Evolutionary conservation across 106 monocot genomes (phyloP).

Genomic region (Dendrobium huoshanense): DNA sequence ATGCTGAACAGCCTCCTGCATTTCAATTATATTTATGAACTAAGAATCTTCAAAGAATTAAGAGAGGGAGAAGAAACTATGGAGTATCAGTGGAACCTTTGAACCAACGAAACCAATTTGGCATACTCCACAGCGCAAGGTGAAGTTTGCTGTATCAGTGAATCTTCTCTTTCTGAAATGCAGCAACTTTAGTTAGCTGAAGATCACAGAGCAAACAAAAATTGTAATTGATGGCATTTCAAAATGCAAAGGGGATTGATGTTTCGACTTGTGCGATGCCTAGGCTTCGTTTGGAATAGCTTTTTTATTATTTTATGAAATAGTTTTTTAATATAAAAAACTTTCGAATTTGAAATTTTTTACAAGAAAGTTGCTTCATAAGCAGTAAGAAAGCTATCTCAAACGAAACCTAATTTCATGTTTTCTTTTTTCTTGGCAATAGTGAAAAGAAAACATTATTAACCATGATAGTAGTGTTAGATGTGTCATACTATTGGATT

Average conservation of each 20-base stretch:
- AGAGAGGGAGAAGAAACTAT: neutral
- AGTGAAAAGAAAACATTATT: neutral
- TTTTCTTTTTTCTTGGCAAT: neutral
- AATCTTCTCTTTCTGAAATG: constrained; percentile 66
- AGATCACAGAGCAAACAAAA: neutral
- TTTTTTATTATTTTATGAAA: too few species aligned
- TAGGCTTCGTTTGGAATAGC: too few species aligned
- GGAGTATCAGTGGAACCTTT: constrained; percentile 32
- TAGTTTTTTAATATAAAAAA: too few species aligned
- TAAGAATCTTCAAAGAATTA: neutral
- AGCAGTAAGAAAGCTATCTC: too few species aligned
- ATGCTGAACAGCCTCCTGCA: constrained; percentile 92
- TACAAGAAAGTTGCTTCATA: too few species aligned
- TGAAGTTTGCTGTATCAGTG: constrained; percentile 89
- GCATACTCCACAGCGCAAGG: constrained; percentile 83
- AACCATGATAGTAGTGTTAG: neutral
- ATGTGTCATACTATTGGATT: neutral
- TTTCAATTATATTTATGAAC: neutral
- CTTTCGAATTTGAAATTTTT: too few species aligned
- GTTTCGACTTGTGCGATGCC: neutral
- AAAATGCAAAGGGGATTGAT: neutral
- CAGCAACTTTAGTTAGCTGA: neutral
- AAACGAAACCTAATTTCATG: neutral
- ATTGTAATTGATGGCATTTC: neutral
- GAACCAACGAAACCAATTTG: constrained; percentile 78